Evolutionary conservation across 2,329 filamentous ascomycete species (phyloP).

Genomic region (Alternaria consortialis): DNA sequence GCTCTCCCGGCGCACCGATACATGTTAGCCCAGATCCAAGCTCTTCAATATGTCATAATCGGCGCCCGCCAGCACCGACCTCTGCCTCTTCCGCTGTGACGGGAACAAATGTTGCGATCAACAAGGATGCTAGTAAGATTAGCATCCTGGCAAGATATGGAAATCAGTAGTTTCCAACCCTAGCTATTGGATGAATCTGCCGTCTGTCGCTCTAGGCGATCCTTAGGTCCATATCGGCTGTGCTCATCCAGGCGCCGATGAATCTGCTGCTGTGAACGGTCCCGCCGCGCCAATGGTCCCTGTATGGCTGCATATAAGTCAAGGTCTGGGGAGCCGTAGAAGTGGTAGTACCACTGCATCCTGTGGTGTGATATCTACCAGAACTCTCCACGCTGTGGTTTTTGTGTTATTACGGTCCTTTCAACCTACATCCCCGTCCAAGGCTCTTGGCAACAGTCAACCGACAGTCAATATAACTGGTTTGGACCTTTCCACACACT

Average conservation of each 20-base stretch:
- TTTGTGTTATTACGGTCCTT: slow-evolving; percentile 9
- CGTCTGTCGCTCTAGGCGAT: slow-evolving; percentile 10
- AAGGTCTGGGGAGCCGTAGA: slow-evolving; percentile 36
- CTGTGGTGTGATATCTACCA: slow-evolving; percentile 29
- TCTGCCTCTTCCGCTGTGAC: slow-evolving; percentile 14
- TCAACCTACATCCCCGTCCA: slow-evolving; percentile 1
- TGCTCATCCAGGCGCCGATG: slow-evolving; percentile 11
- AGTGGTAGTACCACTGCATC: slow-evolving; percentile 11
- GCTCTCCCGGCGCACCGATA: slow-evolving; percentile 17
- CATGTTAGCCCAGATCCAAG: slow-evolving; percentile 19
- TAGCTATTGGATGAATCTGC: slow-evolving; percentile 15
- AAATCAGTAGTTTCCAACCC: slow-evolving; percentile 8
- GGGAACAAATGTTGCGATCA: slow-evolving; percentile 17
- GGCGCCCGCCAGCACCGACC: slow-evolving; percentile 27
- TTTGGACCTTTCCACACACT: slow-evolving; percentile 1
- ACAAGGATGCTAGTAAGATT: slow-evolving; percentile 10
- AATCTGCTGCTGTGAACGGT: slow-evolving; percentile 12
- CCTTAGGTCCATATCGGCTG: slow-evolving; percentile 11
- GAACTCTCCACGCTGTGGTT: slow-evolving; percentile 9
- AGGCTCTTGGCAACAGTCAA: slow-evolving; percentile 1
- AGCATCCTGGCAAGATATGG: slow-evolving; percentile 9
- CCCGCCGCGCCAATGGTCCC: slow-evolving; percentile 11
- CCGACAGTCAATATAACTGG: slow-evolving; percentile 4
- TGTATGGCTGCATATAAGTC: slow-evolving; percentile 18
- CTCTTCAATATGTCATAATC: slow-evolving; percentile 34